Evolutionary conservation across 495 filamentous ascomycete species (phyloP).

Genomic region (Articulospora tetracladia): DNA sequence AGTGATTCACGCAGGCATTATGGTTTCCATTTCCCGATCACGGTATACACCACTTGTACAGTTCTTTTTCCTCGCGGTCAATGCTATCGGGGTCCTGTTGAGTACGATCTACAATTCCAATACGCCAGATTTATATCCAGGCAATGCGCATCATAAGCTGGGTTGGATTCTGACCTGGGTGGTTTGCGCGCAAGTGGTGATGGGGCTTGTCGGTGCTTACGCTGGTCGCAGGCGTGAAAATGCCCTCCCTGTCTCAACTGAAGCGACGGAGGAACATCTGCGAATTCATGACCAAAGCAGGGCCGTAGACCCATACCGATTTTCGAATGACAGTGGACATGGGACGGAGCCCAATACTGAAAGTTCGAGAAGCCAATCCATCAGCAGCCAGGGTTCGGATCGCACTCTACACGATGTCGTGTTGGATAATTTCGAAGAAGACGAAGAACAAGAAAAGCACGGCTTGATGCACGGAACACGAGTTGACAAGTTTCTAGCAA

Average conservation of each 20-base stretch:
- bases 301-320: constrained; percentile 49
- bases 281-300: constrained; percentile 36
- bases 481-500: constrained; percentile 18
- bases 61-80: constrained; percentile 68
- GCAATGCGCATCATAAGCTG: constrained; percentile 84
- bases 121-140: constrained; percentile 84
- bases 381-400: constrained; percentile 50
- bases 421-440: constrained; percentile 31
- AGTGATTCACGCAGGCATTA: constrained; percentile 54
- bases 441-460: constrained; percentile 35
- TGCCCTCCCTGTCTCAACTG: constrained; percentile 63
- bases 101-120: constrained; percentile 74
- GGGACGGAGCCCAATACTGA: constrained; percentile 73
- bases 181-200: constrained; percentile 60
- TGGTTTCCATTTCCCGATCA: constrained; percentile 82
- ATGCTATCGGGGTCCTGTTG: constrained; percentile 66
- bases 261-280: constrained; percentile 61
- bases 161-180: constrained; percentile 84
- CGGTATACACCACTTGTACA: constrained; percentile 69
- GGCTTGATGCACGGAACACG: constrained; percentile 13
- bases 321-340: constrained; percentile 85
- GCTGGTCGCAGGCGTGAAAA: constrained; percentile 35
- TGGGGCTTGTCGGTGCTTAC: constrained; percentile 57
- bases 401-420: constrained; percentile 22
- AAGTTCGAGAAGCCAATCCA: constrained; percentile 60